Evolutionary conservation across 148 eudicot species (phyloP), one percentile per base, ranked within the genome.

Genomic region (Spergularia bocconei): DNA sequence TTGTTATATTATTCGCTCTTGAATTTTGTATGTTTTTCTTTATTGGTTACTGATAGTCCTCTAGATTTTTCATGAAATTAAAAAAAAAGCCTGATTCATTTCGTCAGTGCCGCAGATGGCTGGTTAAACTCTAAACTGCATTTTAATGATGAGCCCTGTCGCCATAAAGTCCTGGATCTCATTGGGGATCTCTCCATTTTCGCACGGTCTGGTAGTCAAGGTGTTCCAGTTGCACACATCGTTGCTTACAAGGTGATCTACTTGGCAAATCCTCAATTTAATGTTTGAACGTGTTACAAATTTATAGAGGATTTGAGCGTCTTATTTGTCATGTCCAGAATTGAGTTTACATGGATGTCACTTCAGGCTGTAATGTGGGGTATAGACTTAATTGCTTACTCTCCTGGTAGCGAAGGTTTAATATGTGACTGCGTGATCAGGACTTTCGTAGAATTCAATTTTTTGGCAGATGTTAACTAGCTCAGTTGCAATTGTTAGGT

Each of bases 101-200:
- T 61, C 48, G 72, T 75, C 87, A 95, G 98, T 79, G 77, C 83
- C 67, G 83, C 76, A 60, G 75, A 78, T 82, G 98, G 98, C 39
- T 95, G 96, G 98, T 74, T 95, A 80, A 95, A 95, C 82, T 85
- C 96, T 66, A 88, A 91, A 1, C 64, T 92, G 73, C 91, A 80
- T 67, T 92, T 85, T 68, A 63, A 64, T 29, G 82, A 95, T 59
- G 98, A 95, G 75, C 92, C 99, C 23, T 95, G 99, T 76, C 89
- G 99, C 51, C 99, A 95, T 73, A 95, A 95, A 81, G 90, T 90
- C 71, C 76, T 95, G 77, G 99, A 95, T 87, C 92, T 95, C 78
- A 89, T 95, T 70, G 99, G 99, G 29, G 99, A 95, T 80, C 80
- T 95, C 69, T 92, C 99, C 74, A 74, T 92, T 60, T 82, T 90